Evolutionary conservation across 352 stramenopile species (phyloP).

Genomic region (Stephanocyclus meneghinianus): DNA sequence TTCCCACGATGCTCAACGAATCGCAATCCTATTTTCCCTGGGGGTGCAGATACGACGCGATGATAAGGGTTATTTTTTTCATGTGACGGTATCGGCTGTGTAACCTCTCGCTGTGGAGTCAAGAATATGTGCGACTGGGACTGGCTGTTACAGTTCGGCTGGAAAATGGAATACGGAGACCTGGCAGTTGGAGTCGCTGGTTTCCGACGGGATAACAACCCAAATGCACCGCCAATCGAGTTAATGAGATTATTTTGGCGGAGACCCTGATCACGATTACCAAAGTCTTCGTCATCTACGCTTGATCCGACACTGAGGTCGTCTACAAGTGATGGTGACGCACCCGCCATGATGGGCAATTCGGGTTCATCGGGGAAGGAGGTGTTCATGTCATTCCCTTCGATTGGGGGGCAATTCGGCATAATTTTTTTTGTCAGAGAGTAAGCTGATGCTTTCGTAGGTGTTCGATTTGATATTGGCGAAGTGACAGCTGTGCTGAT

Average conservation of each 20-base stretch:
- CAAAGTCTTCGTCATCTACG: slow-evolving; percentile 17
- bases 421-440: not conserved
- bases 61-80: slow-evolving; percentile 64
- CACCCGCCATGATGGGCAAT: slow-evolving; percentile 1
- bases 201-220: slow-evolving; percentile 62
- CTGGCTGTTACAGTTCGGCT: not conserved
- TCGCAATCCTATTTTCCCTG: slow-evolving; percentile 74
- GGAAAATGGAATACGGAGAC: not conserved
- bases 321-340: slow-evolving; percentile 46
- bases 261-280: slow-evolving; percentile 26
- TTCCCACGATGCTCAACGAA: slow-evolving; percentile 80
- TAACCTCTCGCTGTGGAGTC: slow-evolving; percentile 17
- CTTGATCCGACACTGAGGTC: slow-evolving; percentile 52
- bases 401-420: not conserved
- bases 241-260: slow-evolving; percentile 56
- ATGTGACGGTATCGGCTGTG: slow-evolving; percentile 1
- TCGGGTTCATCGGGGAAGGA: slow-evolving; percentile 3
- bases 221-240: slow-evolving; percentile 71
- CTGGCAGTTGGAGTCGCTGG: not conserved
- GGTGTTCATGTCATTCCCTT: not conserved
- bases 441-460: slow-evolving; percentile 21
- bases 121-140: slow-evolving; percentile 1
- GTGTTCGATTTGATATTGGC: slow-evolving; percentile 51
- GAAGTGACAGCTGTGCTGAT: slow-evolving; percentile 48
- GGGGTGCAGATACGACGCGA: slow-evolving; percentile 73